phyloP scores from a whole-genome alignment of 2,329 filamentous ascomycete species.

The Gliomastix tumulicola region DNA sequence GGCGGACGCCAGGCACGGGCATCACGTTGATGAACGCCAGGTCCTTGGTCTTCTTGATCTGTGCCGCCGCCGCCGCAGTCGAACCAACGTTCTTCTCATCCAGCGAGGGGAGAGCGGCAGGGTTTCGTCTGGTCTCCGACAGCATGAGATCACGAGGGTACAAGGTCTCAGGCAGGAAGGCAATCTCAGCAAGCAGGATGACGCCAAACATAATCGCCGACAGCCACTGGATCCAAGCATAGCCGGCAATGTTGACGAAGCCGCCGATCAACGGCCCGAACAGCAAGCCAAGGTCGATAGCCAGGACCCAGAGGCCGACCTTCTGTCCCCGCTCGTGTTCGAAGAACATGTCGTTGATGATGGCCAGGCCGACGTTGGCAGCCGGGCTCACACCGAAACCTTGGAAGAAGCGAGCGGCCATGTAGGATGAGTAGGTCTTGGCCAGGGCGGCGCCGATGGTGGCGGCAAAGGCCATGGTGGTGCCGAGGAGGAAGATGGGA shows the following conservation, averaged over 20 bases:
- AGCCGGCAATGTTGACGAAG: conserved; percentile 37
- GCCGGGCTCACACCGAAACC: conserved; percentile 47
- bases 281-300: conserved; percentile 44
- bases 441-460: conserved; percentile 23
- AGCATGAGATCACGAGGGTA: conserved; percentile 47
- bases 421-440: conserved; percentile 37
- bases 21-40: conserved; percentile 35
- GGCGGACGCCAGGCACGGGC: conserved; percentile 41
- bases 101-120: too few relatives aligned
- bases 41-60: conserved; percentile 31
- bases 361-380: conserved; percentile 45
- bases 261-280: conserved; percentile 38
- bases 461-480: conserved; percentile 20
- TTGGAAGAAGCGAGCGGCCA: conserved; percentile 51
- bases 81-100: too few relatives aligned
- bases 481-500: conserved; percentile 36
- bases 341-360: conserved; percentile 49
- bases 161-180: conserved; percentile 47
- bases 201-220: conserved; percentile 43
- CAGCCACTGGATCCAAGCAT: conserved; percentile 48
- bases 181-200: conserved; percentile 38
- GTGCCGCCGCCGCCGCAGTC: too few relatives aligned
- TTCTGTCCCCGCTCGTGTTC: conserved; percentile 50
- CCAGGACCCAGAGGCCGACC: conserved; percentile 49
- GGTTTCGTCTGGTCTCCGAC: conserved; percentile 9